Percentiles rank a stretch among this genome's conserved stretches.
These are phyloP conservation scores for Mucuna pruriens DNA, from an alignment of 306 rosid genomes.

Conservation along the genomic window DNA sequence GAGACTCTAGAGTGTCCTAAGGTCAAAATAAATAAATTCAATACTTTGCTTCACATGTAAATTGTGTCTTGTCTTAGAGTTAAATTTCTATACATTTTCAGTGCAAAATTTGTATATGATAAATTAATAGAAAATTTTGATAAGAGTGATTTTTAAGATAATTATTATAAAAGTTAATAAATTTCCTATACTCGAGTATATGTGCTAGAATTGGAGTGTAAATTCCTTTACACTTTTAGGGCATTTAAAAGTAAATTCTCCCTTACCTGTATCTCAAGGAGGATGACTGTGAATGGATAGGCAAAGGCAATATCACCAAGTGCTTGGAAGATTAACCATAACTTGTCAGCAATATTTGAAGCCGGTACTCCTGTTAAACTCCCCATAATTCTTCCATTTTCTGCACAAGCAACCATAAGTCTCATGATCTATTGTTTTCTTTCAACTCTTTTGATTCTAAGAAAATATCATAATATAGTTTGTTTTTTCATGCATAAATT, in stretches of 20 bases:
- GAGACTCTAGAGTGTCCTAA: constrained; percentile 82
- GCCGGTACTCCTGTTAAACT: constrained; percentile 71
- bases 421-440: not conserved
- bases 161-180: not conserved
- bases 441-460: not conserved
- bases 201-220: too few relatives aligned
- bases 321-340: constrained; percentile 77
- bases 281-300: constrained; percentile 75
- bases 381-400: constrained; percentile 77
- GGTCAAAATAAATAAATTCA: constrained; percentile 23
- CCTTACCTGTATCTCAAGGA: constrained; percentile 83
- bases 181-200: too few relatives aligned
- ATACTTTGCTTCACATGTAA: constrained; percentile 5
- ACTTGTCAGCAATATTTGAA: constrained; percentile 55
- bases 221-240: not conserved
- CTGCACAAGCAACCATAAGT: constrained; percentile 48
- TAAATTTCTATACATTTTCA: not conserved
- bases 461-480: not conserved
- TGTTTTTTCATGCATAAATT: not conserved
- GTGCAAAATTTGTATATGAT: not conserved
- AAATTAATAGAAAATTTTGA: not conserved
- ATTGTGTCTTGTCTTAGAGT: not conserved
- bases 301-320: constrained; percentile 89
- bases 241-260: not conserved
- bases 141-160: not conserved